phyloP scores from a whole-genome alignment of 805 yeast species.

The Wickerhamomyces ciferrii region DNA sequence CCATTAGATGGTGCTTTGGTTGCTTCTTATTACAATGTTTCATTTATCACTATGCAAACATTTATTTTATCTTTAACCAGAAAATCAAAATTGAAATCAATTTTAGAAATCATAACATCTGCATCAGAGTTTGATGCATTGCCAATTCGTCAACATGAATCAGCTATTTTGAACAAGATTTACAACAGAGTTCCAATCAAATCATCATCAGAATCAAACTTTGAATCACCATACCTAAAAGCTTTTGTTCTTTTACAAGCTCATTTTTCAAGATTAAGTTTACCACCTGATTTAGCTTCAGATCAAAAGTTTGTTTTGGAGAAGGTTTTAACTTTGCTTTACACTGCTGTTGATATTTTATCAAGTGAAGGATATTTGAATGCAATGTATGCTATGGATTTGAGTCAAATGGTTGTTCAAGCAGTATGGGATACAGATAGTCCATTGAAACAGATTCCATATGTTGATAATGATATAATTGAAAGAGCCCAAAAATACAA shows the following conservation, averaged over 20 bases:
- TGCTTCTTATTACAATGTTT: constrained; percentile 65
- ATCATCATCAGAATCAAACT: constrained; percentile 25
- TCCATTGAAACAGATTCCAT: constrained; percentile 80
- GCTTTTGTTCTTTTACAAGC: constrained; percentile 76
- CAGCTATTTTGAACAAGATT: constrained; percentile 37
- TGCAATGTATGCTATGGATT: constrained; percentile 79
- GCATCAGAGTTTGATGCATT: constrained; percentile 71
- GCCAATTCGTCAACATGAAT: constrained; percentile 61
- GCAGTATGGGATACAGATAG: constrained; percentile 79
- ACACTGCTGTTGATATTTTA: constrained; percentile 69
- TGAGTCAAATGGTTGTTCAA: constrained; percentile 84
- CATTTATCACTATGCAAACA: constrained; percentile 62
- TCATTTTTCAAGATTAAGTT: constrained; percentile 59
- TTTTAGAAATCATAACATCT: constrained; percentile 60
- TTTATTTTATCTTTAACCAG: constrained; percentile 45
- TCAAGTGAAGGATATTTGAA: constrained; percentile 77
- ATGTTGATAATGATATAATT: constrained; percentile 45
- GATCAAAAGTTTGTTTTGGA: constrained; percentile 55
- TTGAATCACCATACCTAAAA: constrained; percentile 56
- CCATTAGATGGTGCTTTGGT: constrained; percentile 73
- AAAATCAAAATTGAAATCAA: constrained; percentile 51
- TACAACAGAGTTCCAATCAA: constrained; percentile 64
- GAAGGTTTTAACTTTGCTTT: constrained; percentile 43
- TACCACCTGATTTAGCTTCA: constrained; percentile 55
- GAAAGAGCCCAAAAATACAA: constrained; percentile 46